phyloP scores from a whole-genome alignment of 1,139 yeast species.

The Arxiozyma telluris region DNA sequence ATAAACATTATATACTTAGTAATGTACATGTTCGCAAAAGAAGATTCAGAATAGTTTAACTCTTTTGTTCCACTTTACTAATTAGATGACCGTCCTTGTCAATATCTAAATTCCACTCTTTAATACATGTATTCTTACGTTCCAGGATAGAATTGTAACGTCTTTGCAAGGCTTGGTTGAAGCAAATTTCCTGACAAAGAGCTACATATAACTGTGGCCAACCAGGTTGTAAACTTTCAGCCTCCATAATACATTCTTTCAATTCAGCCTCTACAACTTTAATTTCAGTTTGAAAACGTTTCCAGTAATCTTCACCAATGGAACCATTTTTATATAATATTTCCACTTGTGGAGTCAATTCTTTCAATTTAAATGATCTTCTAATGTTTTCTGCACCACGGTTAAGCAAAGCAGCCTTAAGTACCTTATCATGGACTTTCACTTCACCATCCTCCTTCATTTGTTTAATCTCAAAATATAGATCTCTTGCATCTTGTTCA shows the following conservation, averaged over 20 bases:
- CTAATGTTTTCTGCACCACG: constrained; percentile 89
- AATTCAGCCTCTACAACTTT: constrained; percentile 72
- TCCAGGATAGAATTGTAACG: constrained; percentile 59
- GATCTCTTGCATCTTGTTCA: constrained; percentile 54
- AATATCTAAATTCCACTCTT: constrained; percentile 42
- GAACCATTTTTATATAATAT: constrained; percentile 78
- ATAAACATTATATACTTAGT: not conserved
- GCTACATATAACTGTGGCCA: constrained; percentile 76
- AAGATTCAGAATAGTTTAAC: not conserved
- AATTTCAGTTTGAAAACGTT: constrained; percentile 67
- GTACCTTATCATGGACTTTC: constrained; percentile 68
- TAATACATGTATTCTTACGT: constrained; percentile 41
- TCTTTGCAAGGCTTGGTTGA: constrained; percentile 83
- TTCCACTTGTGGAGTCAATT: constrained; percentile 47
- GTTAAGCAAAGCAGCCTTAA: constrained; percentile 80
- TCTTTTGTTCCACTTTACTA: constrained; percentile 5
- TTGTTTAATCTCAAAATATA: constrained; percentile 52
- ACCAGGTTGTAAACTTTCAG: constrained; percentile 62
- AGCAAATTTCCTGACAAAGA: constrained; percentile 80
- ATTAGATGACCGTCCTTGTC: constrained; percentile 29
- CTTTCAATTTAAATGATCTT: constrained; percentile 75
- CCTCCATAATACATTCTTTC: constrained; percentile 68
- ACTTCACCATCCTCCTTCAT: constrained; percentile 35
- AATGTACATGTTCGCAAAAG: not conserved
- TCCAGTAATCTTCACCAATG: constrained; percentile 81